A percentile compares a stretch with the other conserved stretches of the same genome.
phyloP scores from a whole-genome alignment of 306 rosid species.

The Quercus glauca region DNA sequence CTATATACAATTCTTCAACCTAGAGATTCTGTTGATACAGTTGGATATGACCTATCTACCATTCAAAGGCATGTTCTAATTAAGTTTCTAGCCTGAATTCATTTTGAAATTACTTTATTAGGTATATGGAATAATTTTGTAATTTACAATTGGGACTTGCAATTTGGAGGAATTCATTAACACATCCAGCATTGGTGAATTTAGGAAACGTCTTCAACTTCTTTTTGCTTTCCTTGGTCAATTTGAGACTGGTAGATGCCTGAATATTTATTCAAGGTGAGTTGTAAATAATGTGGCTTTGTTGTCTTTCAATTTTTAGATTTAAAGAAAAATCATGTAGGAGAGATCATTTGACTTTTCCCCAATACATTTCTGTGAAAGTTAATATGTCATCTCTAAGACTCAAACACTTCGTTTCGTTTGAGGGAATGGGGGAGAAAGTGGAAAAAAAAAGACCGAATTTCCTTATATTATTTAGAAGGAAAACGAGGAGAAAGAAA shows the following conservation, averaged over 20 bases:
- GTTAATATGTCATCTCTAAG: background rate
- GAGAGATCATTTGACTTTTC: background rate
- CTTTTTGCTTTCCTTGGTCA: constrained; percentile 89
- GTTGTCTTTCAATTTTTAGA: background rate
- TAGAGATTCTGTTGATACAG: constrained; percentile 25
- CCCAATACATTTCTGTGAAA: background rate
- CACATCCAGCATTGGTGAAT: constrained; percentile 89
- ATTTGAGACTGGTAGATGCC: constrained; percentile 37
- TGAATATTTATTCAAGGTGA: constrained; percentile 52
- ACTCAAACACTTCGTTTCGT: no score
- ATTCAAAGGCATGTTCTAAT: constrained; percentile 48
- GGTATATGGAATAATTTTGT: constrained; percentile 12
- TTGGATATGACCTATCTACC: constrained; percentile 25
- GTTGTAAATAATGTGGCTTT: constrained; percentile 11
- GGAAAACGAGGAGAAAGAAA: no score
- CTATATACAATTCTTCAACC: constrained; percentile 59
- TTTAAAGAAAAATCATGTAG: background rate
- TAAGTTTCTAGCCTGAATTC: constrained; percentile 3
- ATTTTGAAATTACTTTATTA: constrained; percentile 1
- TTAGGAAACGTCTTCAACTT: constrained; percentile 80
- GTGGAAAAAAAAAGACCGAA: no score
- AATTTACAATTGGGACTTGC: constrained; percentile 25
- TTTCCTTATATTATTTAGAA: no score
- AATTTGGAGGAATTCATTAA: constrained; percentile 85
- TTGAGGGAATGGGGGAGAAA: no score